These are phyloP conservation scores for Phytopythium chamaehyphon DNA, from an alignment of 352 stramenopile species.

Conservation along the genomic window DNA sequence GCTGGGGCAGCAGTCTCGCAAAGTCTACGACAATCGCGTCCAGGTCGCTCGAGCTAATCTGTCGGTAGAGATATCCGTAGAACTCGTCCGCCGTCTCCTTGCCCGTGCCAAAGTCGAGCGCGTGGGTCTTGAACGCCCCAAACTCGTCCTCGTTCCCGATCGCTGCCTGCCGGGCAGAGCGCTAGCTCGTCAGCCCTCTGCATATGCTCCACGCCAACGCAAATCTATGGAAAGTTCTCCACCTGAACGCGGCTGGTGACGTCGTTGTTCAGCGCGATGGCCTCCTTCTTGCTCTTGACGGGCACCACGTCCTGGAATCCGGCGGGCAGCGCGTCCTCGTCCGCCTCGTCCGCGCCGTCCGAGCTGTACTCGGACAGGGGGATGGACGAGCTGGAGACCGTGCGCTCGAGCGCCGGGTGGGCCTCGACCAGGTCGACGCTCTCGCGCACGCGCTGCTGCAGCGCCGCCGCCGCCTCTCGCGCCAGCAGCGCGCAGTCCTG, in stretches of 20 bases:
- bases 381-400: constrained; percentile 37
- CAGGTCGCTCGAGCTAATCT: constrained; percentile 52
- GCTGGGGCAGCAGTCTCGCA: constrained; percentile 61
- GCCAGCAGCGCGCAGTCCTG: constrained; percentile 48
- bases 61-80: constrained; percentile 54
- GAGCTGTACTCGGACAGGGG: constrained; percentile 47
- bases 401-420: constrained; percentile 35
- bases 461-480: constrained; percentile 29
- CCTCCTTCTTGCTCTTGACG: constrained; percentile 69
- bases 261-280: constrained; percentile 70
- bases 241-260: constrained; percentile 66
- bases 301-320: constrained; percentile 72
- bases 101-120: constrained; percentile 67
- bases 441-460: constrained; percentile 65
- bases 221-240: neutral
- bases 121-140: constrained; percentile 72
- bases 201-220: neutral
- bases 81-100: constrained; percentile 62
- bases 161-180: constrained; percentile 16
- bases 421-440: constrained; percentile 42
- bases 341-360: constrained; percentile 40
- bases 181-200: no score
- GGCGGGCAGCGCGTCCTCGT: constrained; percentile 41
- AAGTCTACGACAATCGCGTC: constrained; percentile 79
- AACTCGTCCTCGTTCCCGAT: constrained; percentile 62